These are phyloP conservation scores for Camellia sinensis DNA, from an alignment of 148 eudicot species.

Conservation along the genomic window DNA sequence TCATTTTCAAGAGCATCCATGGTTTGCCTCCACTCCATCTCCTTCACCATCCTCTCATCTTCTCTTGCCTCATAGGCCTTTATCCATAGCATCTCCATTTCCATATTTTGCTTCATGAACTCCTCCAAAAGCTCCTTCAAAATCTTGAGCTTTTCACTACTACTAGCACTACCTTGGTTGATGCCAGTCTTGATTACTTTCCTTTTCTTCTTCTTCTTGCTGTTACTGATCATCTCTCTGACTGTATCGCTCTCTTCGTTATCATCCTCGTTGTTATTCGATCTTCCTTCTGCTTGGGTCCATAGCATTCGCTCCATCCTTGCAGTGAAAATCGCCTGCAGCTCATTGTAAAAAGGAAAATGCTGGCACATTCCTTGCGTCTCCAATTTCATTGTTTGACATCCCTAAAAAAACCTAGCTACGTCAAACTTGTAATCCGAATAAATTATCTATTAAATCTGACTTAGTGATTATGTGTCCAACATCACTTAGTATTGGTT, in stretches of 20 bases:
- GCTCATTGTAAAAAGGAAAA: constrained; percentile 81
- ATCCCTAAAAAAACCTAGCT: constrained; percentile 48
- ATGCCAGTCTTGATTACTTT: not conserved
- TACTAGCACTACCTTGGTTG: not conserved
- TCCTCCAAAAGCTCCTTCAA: constrained; percentile 73
- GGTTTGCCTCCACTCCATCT: constrained; percentile 68
- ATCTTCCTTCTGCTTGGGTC: constrained; percentile 66
- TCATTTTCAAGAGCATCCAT: constrained; percentile 84
- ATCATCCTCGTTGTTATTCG: constrained; percentile 10
- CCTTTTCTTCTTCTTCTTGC: constrained; percentile 25
- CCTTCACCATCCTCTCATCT: constrained; percentile 62
- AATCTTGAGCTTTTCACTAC: constrained; percentile 12
- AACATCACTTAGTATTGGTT: too few species aligned
- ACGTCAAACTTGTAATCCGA: too few species aligned
- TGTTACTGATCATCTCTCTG: not conserved
- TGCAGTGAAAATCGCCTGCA: constrained; percentile 72
- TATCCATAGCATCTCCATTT: constrained; percentile 67
- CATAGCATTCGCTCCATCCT: constrained; percentile 88
- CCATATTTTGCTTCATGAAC: constrained; percentile 63
- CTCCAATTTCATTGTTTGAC: constrained; percentile 73
- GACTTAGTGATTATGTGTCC: too few species aligned
- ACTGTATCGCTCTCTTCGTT: constrained; percentile 29
- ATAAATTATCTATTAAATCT: too few species aligned
- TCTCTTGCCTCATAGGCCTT: constrained; percentile 67
- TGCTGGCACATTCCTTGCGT: constrained; percentile 71